phyloP scores from a whole-genome alignment of 1,284 basidiomycete genomes.

The Cryptococcus sp. region DNA sequence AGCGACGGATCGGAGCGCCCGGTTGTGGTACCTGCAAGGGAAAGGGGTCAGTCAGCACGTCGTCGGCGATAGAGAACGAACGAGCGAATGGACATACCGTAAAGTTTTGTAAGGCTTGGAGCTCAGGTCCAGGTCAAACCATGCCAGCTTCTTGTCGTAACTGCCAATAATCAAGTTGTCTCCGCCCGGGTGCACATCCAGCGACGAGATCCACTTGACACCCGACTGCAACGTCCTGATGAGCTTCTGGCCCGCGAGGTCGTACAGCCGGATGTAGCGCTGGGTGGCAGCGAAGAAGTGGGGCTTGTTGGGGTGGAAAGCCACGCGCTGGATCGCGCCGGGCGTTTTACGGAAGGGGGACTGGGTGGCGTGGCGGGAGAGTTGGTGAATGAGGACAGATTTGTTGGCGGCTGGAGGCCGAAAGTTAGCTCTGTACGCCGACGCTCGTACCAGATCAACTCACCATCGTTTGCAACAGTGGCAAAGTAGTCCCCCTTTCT shows the following conservation, averaged over 20 bases:
- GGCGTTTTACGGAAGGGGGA: conserved; percentile 94
- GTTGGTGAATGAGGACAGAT: conserved; percentile 73
- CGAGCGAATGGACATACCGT: conserved; percentile 55
- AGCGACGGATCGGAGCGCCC: conserved; percentile 83
- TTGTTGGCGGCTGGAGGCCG: conserved; percentile 41
- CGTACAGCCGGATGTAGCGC: conserved; percentile 92
- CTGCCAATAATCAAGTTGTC: conserved; percentile 96
- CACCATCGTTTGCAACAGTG: conserved; percentile 62
- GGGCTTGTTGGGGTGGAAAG: conserved; percentile 92
- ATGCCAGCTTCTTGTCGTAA: conserved; percentile 95
- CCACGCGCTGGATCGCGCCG: conserved; percentile 82
- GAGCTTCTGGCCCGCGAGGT: conserved; percentile 87
- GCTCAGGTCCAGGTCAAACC: conserved; percentile 97
- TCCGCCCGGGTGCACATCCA: conserved; percentile 93
- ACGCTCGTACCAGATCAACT: conserved; percentile 14
- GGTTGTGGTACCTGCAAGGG: conserved; percentile 73
- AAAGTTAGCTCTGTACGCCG: neutral
- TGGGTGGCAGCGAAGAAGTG: conserved; percentile 99
- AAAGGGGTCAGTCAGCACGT: neutral
- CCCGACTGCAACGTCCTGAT: conserved; percentile 90
- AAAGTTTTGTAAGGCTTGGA: conserved; percentile 95
- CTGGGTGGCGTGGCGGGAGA: conserved; percentile 89
- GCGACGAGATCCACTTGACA: conserved; percentile 92
- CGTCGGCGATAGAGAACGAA: neutral
- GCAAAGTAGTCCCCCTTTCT: conserved; percentile 93